Percentiles rank a stretch among this genome's conserved stretches.
phyloP scores from a whole-genome alignment of 768 basidiomycete species.

The Trametes coccinea region DNA sequence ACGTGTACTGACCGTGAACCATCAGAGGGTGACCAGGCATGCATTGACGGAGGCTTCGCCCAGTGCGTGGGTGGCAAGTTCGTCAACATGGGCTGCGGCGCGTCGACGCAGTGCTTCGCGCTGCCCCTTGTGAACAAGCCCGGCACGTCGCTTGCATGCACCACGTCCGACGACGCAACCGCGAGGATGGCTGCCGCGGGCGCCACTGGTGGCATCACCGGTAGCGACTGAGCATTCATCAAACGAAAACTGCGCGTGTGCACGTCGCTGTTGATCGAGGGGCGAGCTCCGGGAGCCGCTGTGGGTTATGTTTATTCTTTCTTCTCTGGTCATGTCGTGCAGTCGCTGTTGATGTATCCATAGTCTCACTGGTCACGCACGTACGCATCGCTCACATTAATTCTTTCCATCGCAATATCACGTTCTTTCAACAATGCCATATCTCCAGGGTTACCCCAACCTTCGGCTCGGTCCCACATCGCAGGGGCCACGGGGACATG shows the following conservation, averaged over 20 bases:
- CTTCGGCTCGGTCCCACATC: background rate
- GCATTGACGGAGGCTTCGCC: slow-evolving; percentile 40
- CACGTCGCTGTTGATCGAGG: background rate
- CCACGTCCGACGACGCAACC: slow-evolving; percentile 35
- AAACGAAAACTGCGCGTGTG: background rate
- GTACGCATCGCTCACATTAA: background rate
- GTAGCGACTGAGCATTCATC: slow-evolving; percentile 20
- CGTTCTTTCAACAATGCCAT: background rate
- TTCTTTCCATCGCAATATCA: background rate
- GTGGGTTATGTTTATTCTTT: background rate
- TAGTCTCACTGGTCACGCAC: slow-evolving; percentile 10
- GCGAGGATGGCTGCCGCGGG: slow-evolving; percentile 39
- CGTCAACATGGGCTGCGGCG: slow-evolving; percentile 34
- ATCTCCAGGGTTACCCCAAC: background rate
- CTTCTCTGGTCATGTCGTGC: slow-evolving; percentile 1
- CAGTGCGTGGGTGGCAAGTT: slow-evolving; percentile 44
- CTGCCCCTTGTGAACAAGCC: slow-evolving; percentile 44
- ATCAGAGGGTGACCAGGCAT: slow-evolving; percentile 38
- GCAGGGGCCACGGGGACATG: background rate
- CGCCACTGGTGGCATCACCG: slow-evolving; percentile 33
- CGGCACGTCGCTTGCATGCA: slow-evolving; percentile 44
- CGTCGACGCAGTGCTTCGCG: slow-evolving; percentile 37
- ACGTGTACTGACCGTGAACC: background rate
- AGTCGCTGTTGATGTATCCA: slow-evolving; percentile 10
- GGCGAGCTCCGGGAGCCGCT: slow-evolving; percentile 7